A percentile compares a stretch with the other conserved stretches of the same genome.
Evolutionary conservation across 495 filamentous ascomycete genomes (phyloP).

Genomic region (Rostrohypoxylon terebratum): DNA sequence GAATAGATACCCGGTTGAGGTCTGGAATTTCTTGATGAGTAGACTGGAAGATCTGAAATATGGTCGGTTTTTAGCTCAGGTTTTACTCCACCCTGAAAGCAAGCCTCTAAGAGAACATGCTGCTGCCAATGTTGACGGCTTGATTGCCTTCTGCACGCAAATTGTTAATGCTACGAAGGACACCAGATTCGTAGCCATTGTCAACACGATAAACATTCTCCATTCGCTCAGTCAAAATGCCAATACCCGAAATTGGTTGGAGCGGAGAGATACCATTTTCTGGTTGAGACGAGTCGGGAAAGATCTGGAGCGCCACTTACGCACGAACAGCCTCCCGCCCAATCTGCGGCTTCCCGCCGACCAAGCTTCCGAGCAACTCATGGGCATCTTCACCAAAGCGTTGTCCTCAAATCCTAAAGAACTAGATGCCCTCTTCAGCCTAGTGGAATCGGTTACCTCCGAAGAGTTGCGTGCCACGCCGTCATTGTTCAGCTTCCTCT

Average conservation of each 20-base stretch:
- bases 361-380: slow-evolving; percentile 88
- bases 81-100: slow-evolving; percentile 81
- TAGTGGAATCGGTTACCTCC: slow-evolving; percentile 85
- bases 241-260: slow-evolving; percentile 76
- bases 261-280: slow-evolving; percentile 75
- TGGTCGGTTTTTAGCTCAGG: slow-evolving; percentile 93
- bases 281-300: slow-evolving; percentile 80
- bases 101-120: slow-evolving; percentile 79
- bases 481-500: slow-evolving; percentile 83
- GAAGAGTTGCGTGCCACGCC: slow-evolving; percentile 84
- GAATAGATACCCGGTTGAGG: slow-evolving; percentile 90
- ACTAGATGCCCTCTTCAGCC: slow-evolving; percentile 83
- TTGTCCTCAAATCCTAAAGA: slow-evolving; percentile 79
- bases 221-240: slow-evolving; percentile 75
- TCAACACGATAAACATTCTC: slow-evolving; percentile 89
- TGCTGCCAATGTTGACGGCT: slow-evolving; percentile 75
- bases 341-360: slow-evolving; percentile 85
- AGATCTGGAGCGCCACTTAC: slow-evolving; percentile 77
- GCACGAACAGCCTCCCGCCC: slow-evolving; percentile 73
- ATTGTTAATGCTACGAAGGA: slow-evolving; percentile 70
- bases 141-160: slow-evolving; percentile 73
- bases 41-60: slow-evolving; percentile 84
- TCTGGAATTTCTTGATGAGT: slow-evolving; percentile 79
- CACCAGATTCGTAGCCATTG: slow-evolving; percentile 72
- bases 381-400: slow-evolving; percentile 85